Percentiles rank a stretch among this genome's conserved stretches.
phyloP scores from a whole-genome alignment of 2,329 filamentous ascomycete species.

The Saccharata proteae region DNA sequence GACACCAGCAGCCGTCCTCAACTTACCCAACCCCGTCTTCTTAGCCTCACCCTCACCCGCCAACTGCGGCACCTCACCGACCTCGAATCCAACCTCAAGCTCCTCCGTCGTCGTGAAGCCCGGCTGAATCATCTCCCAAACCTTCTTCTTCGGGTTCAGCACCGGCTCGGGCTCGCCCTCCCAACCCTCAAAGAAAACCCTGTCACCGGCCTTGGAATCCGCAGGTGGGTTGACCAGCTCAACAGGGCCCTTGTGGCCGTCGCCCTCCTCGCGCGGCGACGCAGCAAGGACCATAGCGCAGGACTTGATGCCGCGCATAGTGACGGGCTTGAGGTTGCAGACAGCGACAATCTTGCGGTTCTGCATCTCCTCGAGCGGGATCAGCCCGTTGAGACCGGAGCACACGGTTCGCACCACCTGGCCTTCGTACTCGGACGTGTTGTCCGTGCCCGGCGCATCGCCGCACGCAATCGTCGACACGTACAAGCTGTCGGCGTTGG shows the following conservation, averaged over 20 bases:
- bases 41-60: constrained; percentile 53
- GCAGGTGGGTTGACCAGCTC: constrained; percentile 81
- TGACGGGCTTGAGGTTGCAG: constrained; percentile 97
- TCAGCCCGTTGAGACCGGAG: constrained; percentile 85
- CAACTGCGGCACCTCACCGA: constrained; percentile 60
- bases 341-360: constrained; percentile 89
- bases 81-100: constrained; percentile 80
- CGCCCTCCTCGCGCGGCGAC: constrained; percentile 77
- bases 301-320: constrained; percentile 83
- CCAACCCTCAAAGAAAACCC: constrained; percentile 91
- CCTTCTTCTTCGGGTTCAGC: constrained; percentile 98
- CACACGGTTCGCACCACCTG: constrained; percentile 90
- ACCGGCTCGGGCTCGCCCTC: constrained; percentile 83
- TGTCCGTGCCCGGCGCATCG: constrained; percentile 71
- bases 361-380: constrained; percentile 95
- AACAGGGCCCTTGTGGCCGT: constrained; percentile 76
- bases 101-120: constrained; percentile 81
- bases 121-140: constrained; percentile 94
- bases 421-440: constrained; percentile 83
- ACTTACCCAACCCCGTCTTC: constrained; percentile 43
- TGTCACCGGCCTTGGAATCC: constrained; percentile 68
- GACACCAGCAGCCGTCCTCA: constrained; percentile 68
- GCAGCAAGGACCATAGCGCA: constrained; percentile 90
- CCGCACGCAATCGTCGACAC: constrained; percentile 94
- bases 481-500: constrained; percentile 89